Percentiles rank a stretch among this genome's conserved stretches.
These are phyloP conservation scores for Oidiodendron maius DNA, from an alignment of 495 filamentous ascomycete genomes.

Conservation along the genomic window DNA sequence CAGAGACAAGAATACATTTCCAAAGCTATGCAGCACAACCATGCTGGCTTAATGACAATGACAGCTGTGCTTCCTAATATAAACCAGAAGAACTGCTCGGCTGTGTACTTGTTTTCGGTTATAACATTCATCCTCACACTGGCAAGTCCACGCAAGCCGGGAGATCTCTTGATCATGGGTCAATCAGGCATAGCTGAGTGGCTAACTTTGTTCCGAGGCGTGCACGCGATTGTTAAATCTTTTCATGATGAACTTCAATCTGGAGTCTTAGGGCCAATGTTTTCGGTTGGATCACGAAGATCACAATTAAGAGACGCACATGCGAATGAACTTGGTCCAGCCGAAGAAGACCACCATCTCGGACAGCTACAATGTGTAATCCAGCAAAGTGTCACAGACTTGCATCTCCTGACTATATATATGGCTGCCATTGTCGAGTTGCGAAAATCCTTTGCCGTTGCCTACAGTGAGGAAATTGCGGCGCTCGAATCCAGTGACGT, in stretches of 20 bases:
- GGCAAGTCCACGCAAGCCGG: constrained; percentile 33
- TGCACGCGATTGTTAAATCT: constrained; percentile 25
- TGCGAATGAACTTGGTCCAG: background rate
- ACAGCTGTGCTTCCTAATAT: constrained; percentile 38
- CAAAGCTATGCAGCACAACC: constrained; percentile 24
- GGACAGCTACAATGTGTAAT: background rate
- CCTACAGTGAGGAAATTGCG: constrained; percentile 13
- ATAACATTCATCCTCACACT: constrained; percentile 41
- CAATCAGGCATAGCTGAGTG: constrained; percentile 29
- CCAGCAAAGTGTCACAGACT: background rate
- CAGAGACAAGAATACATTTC: constrained; percentile 19
- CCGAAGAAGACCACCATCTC: background rate
- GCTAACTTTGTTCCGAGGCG: constrained; percentile 29
- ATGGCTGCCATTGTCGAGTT: background rate
- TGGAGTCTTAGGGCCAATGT: background rate
- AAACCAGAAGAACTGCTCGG: constrained; percentile 38
- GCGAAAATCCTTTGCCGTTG: background rate
- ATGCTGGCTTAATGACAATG: constrained; percentile 39
- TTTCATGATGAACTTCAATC: background rate
- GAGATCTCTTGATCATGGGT: constrained; percentile 30
- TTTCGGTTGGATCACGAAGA: background rate
- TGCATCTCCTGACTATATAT: background rate
- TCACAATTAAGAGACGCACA: background rate
- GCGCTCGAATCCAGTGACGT: constrained; percentile 21
- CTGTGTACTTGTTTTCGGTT: constrained; percentile 43